Evolutionary conservation across 2,329 filamentous ascomycete species (phyloP), one percentile per base, ranked within the genome.

Genomic region (Cercospora sojina): DNA sequence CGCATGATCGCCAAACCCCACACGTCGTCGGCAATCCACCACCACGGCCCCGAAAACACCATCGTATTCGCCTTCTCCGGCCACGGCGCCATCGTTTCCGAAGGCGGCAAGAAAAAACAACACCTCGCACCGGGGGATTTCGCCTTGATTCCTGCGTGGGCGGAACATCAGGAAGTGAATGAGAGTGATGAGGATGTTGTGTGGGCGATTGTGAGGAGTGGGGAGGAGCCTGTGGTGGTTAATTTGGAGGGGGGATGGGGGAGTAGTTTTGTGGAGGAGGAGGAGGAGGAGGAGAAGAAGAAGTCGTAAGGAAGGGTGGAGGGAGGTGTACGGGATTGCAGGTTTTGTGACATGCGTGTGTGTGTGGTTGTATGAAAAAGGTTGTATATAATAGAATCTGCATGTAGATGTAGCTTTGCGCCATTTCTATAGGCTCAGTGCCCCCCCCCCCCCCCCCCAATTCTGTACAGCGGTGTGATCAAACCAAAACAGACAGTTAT

Each of bases 11-110:
- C 88, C 2, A 86, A 87, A 69, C 87, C 89, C 6, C 83, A 85
- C 61, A 87, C 86, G 29, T 79, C 83, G 2, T 88, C 87, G 0
- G 84, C 86, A 5, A 82, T 92, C 23, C 88, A 90, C 69, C 90
- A 92, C 72, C 88, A 91, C 72, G 89, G 88, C 63, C 84, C 88
- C 74, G 87, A 91, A 82, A 89, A 92, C 70, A 88, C 88, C 7
- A 88, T 92, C 61, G 84, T 66, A 23, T 72, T 74, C 73, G 86
- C 85, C 10, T 84, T 86, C 10, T 84, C 84, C 1, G 89, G 90
- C 12, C 82, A 82, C 61, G 88, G 89, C 5, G 79, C 84, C 13
- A 81, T 92, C 8, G 82, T 90, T 3, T 88, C 87, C 20, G 80
- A 81, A 23, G 82, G 84, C 49, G 84, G 86, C 12, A 83, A 83